Evolutionary conservation across 1,284 basidiomycete species (phyloP).

Genomic region (Pseudozyma thailandica): DNA sequence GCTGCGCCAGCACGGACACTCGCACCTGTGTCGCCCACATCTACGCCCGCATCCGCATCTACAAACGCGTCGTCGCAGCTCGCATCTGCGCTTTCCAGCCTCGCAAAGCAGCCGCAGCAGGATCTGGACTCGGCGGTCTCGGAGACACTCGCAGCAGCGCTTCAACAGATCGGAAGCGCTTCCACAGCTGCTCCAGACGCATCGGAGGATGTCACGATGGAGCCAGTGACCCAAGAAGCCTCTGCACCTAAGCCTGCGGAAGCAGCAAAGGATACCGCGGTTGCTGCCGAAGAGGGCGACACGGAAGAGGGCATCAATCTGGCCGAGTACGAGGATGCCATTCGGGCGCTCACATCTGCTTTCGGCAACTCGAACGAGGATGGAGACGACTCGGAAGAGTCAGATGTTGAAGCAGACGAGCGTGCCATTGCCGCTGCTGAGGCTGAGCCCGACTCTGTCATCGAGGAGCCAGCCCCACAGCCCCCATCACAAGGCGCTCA

Average conservation of each 20-base stretch:
- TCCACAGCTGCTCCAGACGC: constrained; percentile 2
- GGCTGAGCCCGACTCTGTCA: constrained; percentile 42
- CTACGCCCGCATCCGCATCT: constrained; percentile 4
- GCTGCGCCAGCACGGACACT: constrained; percentile 22
- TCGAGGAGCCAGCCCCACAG: constrained; percentile 8
- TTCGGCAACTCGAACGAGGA: constrained; percentile 26
- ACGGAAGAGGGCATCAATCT: constrained; percentile 52
- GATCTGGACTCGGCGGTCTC: constrained; percentile 59
- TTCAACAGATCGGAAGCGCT: constrained; percentile 52
- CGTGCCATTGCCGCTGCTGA: constrained; percentile 58
- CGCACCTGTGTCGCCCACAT: no score
- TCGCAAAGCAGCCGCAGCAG: constrained; percentile 36
- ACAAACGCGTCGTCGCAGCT: constrained; percentile 27
- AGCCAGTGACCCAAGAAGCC: constrained; percentile 1
- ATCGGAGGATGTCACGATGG: constrained; percentile 1
- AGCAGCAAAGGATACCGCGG: no score
- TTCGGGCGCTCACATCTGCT: constrained; percentile 57
- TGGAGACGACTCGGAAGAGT: constrained; percentile 38
- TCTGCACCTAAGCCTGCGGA: constrained; percentile 10
- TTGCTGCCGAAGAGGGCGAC: neutral
- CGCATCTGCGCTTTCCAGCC: constrained; percentile 46
- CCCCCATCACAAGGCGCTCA: neutral
- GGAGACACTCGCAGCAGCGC: constrained; percentile 55
- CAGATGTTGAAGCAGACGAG: constrained; percentile 57
- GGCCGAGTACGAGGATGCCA: constrained; percentile 56